Conservation (phyloP, 2,329 filamentous ascomycete genomes). For the Arthrinium phaeospermum region DNA sequence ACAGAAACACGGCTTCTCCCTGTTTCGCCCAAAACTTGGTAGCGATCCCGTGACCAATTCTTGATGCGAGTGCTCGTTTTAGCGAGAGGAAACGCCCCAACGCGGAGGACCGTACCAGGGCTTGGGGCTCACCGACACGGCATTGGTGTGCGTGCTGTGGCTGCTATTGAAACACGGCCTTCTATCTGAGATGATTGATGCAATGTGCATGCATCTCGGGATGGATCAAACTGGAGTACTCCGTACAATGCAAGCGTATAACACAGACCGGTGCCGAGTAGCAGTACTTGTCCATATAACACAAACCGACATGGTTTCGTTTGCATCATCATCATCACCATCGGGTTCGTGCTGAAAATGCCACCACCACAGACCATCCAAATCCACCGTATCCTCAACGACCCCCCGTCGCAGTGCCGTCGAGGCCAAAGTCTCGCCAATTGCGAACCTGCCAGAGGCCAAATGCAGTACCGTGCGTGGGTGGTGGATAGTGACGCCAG, state of each 20-base stretch:
- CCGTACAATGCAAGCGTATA: neutral
- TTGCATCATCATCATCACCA: neutral
- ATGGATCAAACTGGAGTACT: neutral
- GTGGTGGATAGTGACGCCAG: neutral
- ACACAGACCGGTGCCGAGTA: too few relatives aligned
- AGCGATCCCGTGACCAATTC: conserved; percentile 7
- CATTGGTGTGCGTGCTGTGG: neutral
- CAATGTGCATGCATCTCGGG: conserved; percentile 4
- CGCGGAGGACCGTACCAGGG: neutral
- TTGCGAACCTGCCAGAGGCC: neutral
- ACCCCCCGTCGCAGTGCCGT: too few relatives aligned
- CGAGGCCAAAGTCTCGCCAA: neutral
- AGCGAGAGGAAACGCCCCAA: neutral
- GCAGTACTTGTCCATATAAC: neutral
- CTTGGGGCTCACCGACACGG: neutral
- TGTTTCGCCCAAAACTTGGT: neutral
- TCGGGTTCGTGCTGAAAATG: neutral
- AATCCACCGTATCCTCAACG: neutral
- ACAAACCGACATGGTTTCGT: neutral
- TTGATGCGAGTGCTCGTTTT: neutral
- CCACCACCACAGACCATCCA: neutral
- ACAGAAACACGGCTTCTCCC: neutral
- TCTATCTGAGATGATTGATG: neutral
- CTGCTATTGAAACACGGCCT: neutral
- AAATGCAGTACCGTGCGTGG: neutral